A percentile compares a stretch with the other conserved stretches of the same genome.
These are phyloP conservation scores for Fomitopsis pulvina DNA, from an alignment of 768 basidiomycete species.

Conservation along the genomic window DNA sequence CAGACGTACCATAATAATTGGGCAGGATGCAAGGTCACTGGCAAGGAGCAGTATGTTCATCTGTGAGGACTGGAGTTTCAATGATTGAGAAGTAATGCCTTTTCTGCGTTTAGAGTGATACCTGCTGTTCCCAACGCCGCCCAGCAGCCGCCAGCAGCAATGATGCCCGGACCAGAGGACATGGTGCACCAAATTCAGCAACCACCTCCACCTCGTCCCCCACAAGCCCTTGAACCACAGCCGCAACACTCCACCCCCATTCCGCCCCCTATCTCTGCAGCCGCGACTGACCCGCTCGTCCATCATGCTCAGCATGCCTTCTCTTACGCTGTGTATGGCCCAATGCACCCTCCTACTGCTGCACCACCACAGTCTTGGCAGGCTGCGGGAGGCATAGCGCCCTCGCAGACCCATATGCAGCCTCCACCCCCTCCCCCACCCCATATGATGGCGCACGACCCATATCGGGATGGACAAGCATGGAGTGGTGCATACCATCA, in stretches of 20 bases:
- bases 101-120: neutral
- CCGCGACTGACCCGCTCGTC: slow-evolving; percentile 16
- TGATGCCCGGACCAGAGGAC: neutral
- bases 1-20: slow-evolving; percentile 74
- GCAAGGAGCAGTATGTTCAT: slow-evolving; percentile 55
- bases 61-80: neutral
- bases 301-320: slow-evolving; percentile 19
- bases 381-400: slow-evolving; percentile 50
- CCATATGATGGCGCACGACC: slow-evolving; percentile 36
- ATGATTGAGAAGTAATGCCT: neutral
- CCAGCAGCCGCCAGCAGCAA: neutral
- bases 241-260: slow-evolving; percentile 7
- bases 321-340: slow-evolving; percentile 20
- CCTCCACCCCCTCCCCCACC: slow-evolving; percentile 19
- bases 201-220: slow-evolving; percentile 12
- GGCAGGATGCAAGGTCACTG: slow-evolving; percentile 77
- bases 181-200: slow-evolving; percentile 14
- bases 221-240: slow-evolving; percentile 14
- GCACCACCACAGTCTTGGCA: slow-evolving; percentile 63
- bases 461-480: slow-evolving; percentile 38
- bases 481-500: slow-evolving; percentile 54
- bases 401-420: slow-evolving; percentile 53
- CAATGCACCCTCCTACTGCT: slow-evolving; percentile 40
- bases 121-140: neutral
- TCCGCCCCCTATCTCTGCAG: slow-evolving; percentile 10